Evolutionary conservation across 768 basidiomycete genomes (phyloP).

Genomic region (Kwoniella sp.): DNA sequence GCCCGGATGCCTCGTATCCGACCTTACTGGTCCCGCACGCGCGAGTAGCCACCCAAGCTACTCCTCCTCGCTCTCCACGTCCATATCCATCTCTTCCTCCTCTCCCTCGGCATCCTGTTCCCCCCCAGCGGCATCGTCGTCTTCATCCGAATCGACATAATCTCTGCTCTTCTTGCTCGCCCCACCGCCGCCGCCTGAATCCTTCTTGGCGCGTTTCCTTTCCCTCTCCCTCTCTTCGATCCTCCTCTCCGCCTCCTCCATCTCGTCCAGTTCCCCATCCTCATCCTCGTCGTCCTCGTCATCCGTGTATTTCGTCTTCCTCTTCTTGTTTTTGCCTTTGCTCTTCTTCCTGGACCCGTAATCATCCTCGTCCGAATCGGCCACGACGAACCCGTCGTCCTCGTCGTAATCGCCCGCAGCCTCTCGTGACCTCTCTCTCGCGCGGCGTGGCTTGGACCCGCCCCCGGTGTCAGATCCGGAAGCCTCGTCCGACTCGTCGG

Average conservation of each 20-base stretch:
- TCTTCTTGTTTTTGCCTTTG: constrained; percentile 15
- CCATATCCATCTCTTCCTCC: constrained; percentile 31
- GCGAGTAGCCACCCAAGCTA: too few species aligned
- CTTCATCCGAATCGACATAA: constrained; percentile 31
- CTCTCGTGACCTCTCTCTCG: constrained; percentile 1
- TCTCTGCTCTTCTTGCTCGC: constrained; percentile 25
- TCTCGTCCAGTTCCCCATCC: constrained; percentile 36
- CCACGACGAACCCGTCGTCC: constrained; percentile 48
- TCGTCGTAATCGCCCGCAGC: constrained; percentile 41
- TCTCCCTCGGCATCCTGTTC: constrained; percentile 17
- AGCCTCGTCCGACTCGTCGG: constrained; percentile 11
- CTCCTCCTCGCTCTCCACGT: constrained; percentile 40
- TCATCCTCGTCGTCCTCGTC: constrained; percentile 22
- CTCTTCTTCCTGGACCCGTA: constrained; percentile 13
- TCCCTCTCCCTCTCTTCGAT: constrained; percentile 38
- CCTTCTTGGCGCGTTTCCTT: constrained; percentile 33
- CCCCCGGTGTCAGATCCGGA: constrained; percentile 7
- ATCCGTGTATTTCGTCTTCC: constrained; percentile 13
- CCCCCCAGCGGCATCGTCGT: constrained; percentile 14
- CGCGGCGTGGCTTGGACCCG: constrained; percentile 1
- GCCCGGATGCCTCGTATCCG: too few species aligned
- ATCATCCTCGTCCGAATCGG: constrained; percentile 35
- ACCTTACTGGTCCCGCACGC: too few species aligned
- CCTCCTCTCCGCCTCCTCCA: constrained; percentile 42
- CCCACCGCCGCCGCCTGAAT: not conserved